Evolutionary conservation across 2,329 filamentous ascomycete genomes (phyloP).

Genomic region (Tolypocladium tundrense): DNA sequence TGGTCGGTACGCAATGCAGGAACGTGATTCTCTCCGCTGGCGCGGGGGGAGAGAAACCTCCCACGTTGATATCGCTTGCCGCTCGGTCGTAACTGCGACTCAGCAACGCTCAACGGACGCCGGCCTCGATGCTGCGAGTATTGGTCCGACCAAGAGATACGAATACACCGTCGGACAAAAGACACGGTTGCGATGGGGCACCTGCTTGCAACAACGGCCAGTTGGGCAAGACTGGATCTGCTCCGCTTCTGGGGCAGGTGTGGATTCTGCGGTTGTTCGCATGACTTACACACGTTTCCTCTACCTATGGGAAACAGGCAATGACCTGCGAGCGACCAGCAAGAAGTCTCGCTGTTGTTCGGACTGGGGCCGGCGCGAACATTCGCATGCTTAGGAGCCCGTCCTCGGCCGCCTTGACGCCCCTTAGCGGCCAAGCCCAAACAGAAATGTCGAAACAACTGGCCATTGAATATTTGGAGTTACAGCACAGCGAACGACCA

Average conservation of each 20-base stretch:
- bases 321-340: neutral
- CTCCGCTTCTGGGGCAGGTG: neutral
- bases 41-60: neutral
- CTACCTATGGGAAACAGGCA: neutral
- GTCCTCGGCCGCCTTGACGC: neutral
- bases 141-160: neutral
- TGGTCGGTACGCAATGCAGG: neutral
- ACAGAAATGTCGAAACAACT: neutral
- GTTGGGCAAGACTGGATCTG: neutral
- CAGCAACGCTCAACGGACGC: neutral
- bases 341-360: neutral
- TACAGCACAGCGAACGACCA: neutral
- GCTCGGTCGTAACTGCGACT: neutral
- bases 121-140: neutral
- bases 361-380: neutral
- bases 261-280: neutral
- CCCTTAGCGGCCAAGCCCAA: neutral
- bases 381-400: neutral
- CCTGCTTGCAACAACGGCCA: neutral
- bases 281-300: neutral
- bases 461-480: neutral
- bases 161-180: neutral
- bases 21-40: neutral
- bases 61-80: neutral
- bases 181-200: neutral